These are phyloP conservation scores for Podila minutissima DNA, from an alignment of 192 early-diverging fungal species.

Conservation along the genomic window DNA sequence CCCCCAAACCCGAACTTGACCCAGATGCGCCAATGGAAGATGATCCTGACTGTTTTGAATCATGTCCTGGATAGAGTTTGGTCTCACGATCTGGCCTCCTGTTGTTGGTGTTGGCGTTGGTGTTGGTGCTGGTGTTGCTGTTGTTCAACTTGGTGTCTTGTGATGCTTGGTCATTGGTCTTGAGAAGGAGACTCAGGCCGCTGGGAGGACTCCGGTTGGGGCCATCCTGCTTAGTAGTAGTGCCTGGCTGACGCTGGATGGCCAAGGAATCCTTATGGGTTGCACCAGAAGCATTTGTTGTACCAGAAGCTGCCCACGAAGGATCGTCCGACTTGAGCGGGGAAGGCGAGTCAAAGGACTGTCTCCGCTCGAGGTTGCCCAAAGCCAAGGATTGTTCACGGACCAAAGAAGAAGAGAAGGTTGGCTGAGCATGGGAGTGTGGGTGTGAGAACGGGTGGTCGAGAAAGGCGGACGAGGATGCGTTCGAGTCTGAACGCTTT, in stretches of 20 bases:
- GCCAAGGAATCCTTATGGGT: not conserved
- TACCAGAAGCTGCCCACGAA: conserved; percentile 9
- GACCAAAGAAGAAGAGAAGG: conserved; percentile 35
- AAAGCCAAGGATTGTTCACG: conserved; percentile 50
- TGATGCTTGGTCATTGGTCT: conserved; percentile 19
- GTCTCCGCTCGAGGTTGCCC: conserved; percentile 39
- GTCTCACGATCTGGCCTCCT: too few relatives aligned
- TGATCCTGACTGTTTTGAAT: not conserved
- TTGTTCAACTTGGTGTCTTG: conserved; percentile 5
- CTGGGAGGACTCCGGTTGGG: conserved; percentile 33
- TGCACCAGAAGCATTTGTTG: not conserved
- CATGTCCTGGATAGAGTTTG: too few relatives aligned
- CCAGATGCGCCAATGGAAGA: not conserved
- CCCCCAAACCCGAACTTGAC: not conserved
- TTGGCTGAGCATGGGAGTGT: conserved; percentile 11
- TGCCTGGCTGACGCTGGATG: conserved; percentile 2
- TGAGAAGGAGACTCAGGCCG: conserved; percentile 43
- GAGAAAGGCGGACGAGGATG: conserved; percentile 8
- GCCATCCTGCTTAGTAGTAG: conserved; percentile 1
- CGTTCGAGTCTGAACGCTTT: conserved; percentile 28
- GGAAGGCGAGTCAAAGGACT: conserved; percentile 19
- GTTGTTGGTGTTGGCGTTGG: conserved; percentile 1
- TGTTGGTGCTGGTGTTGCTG: not conserved
- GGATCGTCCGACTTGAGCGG: not conserved
- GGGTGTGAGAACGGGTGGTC: conserved; percentile 33